These are phyloP conservation scores for Diversispora epigaea DNA, from an alignment of 192 early-diverging fungal genomes.

Conservation along the genomic window DNA sequence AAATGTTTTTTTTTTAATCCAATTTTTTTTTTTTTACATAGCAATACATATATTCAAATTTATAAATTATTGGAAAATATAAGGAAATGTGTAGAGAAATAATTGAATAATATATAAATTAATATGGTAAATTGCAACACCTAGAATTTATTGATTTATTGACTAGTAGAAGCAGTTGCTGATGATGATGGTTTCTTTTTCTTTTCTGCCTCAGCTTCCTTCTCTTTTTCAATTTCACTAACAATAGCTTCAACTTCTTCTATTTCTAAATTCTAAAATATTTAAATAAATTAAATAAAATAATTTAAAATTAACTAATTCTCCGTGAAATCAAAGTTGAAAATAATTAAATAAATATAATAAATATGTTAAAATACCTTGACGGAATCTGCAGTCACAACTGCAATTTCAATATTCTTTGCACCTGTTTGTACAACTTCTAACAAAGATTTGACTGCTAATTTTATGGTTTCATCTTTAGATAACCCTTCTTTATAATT, in stretches of 20 bases:
- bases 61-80: too few relatives aligned
- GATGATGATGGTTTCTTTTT: slow-evolving; percentile 54
- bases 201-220: slow-evolving; percentile 85
- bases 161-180: background rate
- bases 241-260: slow-evolving; percentile 76
- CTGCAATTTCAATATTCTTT: slow-evolving; percentile 98
- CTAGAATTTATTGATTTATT: slow-evolving; percentile 4
- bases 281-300: too few relatives aligned
- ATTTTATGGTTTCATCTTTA: slow-evolving; percentile 81
- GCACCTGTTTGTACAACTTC: slow-evolving; percentile 99
- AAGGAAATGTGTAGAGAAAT: too few relatives aligned
- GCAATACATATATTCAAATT: too few relatives aligned
- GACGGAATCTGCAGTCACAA: slow-evolving; percentile 78
- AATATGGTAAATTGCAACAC: too few relatives aligned
- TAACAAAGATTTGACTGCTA: slow-evolving; percentile 86
- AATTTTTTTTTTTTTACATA: too few relatives aligned
- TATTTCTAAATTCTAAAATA: slow-evolving; percentile 59
- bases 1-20: too few relatives aligned
- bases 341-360: background rate
- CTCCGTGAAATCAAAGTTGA: too few relatives aligned
- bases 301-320: too few relatives aligned
- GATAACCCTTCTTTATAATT: slow-evolving; percentile 87
- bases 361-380: background rate
- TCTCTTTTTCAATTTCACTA: slow-evolving; percentile 81
- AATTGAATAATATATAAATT: too few relatives aligned